Conservation (phyloP, 2,329 filamentous ascomycete genomes). For the Coniochaeta sp. region DNA sequence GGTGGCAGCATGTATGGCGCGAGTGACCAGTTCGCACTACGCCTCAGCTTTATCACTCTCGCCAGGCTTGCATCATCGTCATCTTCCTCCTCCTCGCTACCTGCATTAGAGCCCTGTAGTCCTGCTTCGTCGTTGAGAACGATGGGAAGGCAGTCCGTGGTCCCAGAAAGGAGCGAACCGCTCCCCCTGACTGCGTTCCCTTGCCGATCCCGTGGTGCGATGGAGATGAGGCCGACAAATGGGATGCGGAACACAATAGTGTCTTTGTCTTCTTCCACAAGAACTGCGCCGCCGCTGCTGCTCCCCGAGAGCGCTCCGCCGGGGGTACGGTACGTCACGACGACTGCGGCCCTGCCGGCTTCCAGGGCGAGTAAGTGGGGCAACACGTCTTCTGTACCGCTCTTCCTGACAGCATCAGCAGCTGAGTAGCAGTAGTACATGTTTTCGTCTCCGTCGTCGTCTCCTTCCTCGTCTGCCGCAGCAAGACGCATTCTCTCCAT, state of each 20-base stretch:
- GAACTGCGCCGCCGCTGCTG: background rate
- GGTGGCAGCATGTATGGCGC: slow-evolving; percentile 2
- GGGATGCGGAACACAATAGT: background rate
- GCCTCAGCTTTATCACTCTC: background rate
- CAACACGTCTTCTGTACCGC: too few relatives aligned
- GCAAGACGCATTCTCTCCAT: slow-evolving; percentile 3
- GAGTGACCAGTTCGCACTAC: background rate
- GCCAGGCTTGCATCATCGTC: background rate
- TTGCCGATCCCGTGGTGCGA: background rate
- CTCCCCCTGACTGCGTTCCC: background rate
- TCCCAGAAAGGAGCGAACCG: background rate
- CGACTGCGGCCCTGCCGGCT: background rate
- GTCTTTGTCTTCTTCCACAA: background rate
- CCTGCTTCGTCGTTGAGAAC: too few relatives aligned
- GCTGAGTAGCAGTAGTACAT: too few relatives aligned
- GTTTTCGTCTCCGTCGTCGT: background rate
- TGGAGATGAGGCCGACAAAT: slow-evolving; percentile 1
- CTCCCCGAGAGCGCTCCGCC: background rate
- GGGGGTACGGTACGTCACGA: slow-evolving; percentile 1
- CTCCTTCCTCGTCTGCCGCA: background rate
- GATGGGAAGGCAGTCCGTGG: too few relatives aligned
- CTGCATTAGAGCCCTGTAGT: too few relatives aligned
- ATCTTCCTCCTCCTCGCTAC: background rate
- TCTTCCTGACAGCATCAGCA: too few relatives aligned
- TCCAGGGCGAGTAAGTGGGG: background rate